These are phyloP conservation scores for Yueomyces sp. DNA, from an alignment of 805 yeast species.

Conservation along the genomic window DNA sequence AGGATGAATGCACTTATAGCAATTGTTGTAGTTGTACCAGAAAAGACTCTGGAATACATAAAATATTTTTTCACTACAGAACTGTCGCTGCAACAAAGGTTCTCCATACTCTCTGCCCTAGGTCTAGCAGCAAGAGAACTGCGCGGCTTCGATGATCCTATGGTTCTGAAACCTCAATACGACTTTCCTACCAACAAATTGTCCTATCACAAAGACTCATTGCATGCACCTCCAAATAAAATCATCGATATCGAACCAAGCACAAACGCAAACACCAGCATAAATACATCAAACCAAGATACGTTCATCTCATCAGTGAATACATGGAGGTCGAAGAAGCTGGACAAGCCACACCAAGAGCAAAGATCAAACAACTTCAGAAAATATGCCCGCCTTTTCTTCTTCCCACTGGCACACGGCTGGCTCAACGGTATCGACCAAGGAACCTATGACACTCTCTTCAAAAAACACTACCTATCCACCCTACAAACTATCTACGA, in stretches of 20 bases:
- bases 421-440: slow-evolving; percentile 44
- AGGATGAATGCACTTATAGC: slow-evolving; percentile 55
- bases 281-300: not conserved
- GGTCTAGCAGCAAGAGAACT: slow-evolving; percentile 66
- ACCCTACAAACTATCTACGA: slow-evolving; percentile 34
- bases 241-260: too few relatives aligned
- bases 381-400: slow-evolving; percentile 30
- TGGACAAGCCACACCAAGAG: slow-evolving; percentile 3
- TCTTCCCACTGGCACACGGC: slow-evolving; percentile 39
- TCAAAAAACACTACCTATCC: slow-evolving; percentile 37
- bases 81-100: slow-evolving; percentile 65
- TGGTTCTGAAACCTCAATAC: slow-evolving; percentile 27
- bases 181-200: slow-evolving; percentile 25
- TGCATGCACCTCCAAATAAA: not conserved
- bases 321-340: slow-evolving; percentile 25
- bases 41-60: slow-evolving; percentile 26
- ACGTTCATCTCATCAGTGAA: not conserved
- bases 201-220: slow-evolving; percentile 15
- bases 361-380: slow-evolving; percentile 18
- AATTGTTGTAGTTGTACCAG: slow-evolving; percentile 42
- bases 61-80: slow-evolving; percentile 53
- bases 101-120: slow-evolving; percentile 52
- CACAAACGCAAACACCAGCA: not conserved
- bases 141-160: slow-evolving; percentile 43
- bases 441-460: slow-evolving; percentile 39